Base-by-base conservation (phyloP, 169 alveolate species). In the Plasmodium knowlesi region DNA sequence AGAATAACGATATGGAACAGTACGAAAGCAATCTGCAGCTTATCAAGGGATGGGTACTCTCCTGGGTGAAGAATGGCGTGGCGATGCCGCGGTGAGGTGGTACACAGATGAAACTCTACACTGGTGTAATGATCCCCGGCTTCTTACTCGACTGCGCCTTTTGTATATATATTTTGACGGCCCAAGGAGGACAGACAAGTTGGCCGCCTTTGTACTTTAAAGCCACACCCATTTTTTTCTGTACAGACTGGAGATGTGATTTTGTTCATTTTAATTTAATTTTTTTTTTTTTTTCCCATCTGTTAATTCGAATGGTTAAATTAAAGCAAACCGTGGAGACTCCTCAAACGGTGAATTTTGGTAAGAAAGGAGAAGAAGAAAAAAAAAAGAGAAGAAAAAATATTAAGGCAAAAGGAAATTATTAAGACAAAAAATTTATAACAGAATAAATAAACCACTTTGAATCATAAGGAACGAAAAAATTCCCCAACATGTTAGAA, bases 11-110 rank as follows among this genome's bases (percentile, higher is more conserved):
- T 39, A 72, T 84, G 57, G 53, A 84, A 28, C 84, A 84, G 43
- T 57, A 84, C 54, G 92, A 84, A 14, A 71, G 76, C 25, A 84
- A 84, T 30, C 22, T 84, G 16, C 25, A 41, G 30, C 9, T 72
- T 9, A 73, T 84, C n/a, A 72, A 84, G 54, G 50, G 19, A 1
- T 84, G 92, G 92, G 39, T 84, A 12, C 92, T 67, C 61, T 83
- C 92, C 73, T 57, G 73, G 73, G 73, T 6, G 12, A 57, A 57
- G 30, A 57, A 8, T 9, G 53, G 53, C 3, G 73, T 5, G 8
- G 14, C 22, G 12, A 5, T 41, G 53, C 53, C 53, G 3, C 53
- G 53, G 53, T 41, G 53, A 41, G 53, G 16, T 3, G 39, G n/a
- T n/a, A n/a, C n/a, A n/a, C n/a, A n/a, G n/a, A n/a, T n/a, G n/a